phyloP scores from a whole-genome alignment of 108 stramenopile genomes.

The Cyclotella baltica region DNA sequence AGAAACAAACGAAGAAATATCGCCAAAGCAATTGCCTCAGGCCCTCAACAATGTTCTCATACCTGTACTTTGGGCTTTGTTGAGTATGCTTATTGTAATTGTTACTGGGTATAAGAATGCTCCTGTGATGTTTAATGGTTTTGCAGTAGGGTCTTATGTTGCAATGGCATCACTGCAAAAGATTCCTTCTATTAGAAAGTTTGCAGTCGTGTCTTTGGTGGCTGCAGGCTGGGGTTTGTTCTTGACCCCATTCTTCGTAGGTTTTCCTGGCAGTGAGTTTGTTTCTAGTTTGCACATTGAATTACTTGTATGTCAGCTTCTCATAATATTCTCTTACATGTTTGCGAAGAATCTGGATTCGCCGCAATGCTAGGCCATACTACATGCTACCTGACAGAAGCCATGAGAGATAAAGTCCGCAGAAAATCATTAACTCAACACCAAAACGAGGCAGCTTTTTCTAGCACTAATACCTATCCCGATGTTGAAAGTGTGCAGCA shows the following conservation, averaged over 20 bases:
- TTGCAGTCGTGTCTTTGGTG: slow-evolving; percentile 37
- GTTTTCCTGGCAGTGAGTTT: slow-evolving; percentile 60
- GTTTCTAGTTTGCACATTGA: neutral
- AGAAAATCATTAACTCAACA: neutral
- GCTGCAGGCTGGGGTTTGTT: slow-evolving; percentile 55
- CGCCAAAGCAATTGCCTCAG: slow-evolving; percentile 23
- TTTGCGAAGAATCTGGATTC: slow-evolving; percentile 52
- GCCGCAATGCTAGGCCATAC: slow-evolving; percentile 60
- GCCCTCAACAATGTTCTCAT: slow-evolving; percentile 59
- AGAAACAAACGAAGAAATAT: neutral
- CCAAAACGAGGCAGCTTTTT: slow-evolving; percentile 16
- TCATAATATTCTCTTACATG: neutral
- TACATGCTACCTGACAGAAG: slow-evolving; percentile 32
- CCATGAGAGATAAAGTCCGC: neutral
- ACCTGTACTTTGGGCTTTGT: slow-evolving; percentile 42
- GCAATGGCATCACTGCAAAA: slow-evolving; percentile 64
- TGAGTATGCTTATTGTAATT: slow-evolving; percentile 54
- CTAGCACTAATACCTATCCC: neutral
- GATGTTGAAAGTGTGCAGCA: neutral
- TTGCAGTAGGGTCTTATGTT: slow-evolving; percentile 61
- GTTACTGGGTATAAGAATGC: slow-evolving; percentile 48
- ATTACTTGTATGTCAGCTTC: neutral
- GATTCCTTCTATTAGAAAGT: slow-evolving; percentile 47
- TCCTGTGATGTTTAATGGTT: slow-evolving; percentile 55
- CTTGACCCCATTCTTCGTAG: slow-evolving; percentile 60